phyloP scores from a whole-genome alignment of 257 asterid species.

The Primulina eburnea region DNA sequence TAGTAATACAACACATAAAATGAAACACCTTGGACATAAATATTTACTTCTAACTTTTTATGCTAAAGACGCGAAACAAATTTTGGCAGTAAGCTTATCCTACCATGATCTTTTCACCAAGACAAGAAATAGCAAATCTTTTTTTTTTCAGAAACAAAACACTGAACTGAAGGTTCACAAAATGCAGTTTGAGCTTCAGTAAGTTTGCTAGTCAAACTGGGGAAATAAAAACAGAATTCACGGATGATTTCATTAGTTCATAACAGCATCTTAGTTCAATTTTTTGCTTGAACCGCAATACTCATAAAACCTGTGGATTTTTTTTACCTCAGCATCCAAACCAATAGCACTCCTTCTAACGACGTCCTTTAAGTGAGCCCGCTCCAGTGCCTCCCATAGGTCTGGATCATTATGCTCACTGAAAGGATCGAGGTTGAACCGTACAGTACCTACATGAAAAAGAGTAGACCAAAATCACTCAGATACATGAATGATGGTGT shows the following conservation, averaged over 20 bases:
- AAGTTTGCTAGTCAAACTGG: neutral
- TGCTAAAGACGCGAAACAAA: neutral
- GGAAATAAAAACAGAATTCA: neutral
- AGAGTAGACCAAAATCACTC: neutral
- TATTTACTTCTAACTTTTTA: too few relatives aligned
- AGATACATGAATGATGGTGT: neutral
- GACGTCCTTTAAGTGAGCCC: conserved; percentile 77
- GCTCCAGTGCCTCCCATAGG: conserved; percentile 88
- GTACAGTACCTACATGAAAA: conserved; percentile 51
- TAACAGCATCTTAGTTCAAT: neutral
- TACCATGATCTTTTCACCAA: neutral
- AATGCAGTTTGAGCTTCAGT: neutral
- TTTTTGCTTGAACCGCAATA: neutral
- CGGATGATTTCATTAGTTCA: neutral
- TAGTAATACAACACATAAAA: neutral
- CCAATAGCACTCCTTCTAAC: conserved; percentile 65
- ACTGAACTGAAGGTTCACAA: neutral
- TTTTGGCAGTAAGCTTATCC: neutral
- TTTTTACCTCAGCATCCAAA: conserved; percentile 78
- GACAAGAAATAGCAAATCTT: neutral
- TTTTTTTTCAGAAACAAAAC: too few relatives aligned
- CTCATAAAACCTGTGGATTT: neutral
- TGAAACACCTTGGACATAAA: neutral
- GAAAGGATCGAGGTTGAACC: conserved; percentile 91
- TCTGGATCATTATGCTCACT: conserved; percentile 72